A percentile compares a stretch with the other conserved stretches of the same genome.
Evolutionary conservation across 352 stramenopile species (phyloP).

Genomic region (Bremia lactucae): DNA sequence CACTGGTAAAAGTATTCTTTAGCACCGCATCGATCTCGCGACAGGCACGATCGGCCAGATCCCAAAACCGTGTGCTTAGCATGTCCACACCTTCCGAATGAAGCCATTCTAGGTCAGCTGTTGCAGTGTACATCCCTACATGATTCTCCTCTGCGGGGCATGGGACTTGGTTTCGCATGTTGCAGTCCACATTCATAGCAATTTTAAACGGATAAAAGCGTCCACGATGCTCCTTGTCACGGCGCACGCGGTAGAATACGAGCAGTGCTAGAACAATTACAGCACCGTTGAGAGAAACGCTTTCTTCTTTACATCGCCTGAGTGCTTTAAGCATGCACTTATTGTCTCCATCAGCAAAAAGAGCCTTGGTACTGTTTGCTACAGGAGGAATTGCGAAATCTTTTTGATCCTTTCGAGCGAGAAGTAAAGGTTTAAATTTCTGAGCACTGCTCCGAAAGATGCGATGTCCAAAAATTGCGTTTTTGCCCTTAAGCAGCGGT

Average conservation of each 20-base stretch:
- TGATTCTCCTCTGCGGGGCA: conserved; percentile 19
- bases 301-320: conserved; percentile 25
- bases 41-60: conserved; percentile 23
- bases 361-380: conserved; percentile 22
- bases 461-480: conserved; percentile 12
- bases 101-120: conserved; percentile 13
- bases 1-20: conserved; percentile 22
- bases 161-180: conserved; percentile 35
- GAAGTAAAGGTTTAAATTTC: conserved; percentile 20
- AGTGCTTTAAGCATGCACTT: conserved; percentile 25
- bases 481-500: conserved; percentile 16
- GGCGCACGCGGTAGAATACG: conserved; percentile 19
- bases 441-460: conserved; percentile 15
- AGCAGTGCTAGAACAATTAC: conserved; percentile 22
- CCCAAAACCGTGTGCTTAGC: conserved; percentile 31
- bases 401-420: conserved; percentile 14
- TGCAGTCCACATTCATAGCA: conserved; percentile 23
- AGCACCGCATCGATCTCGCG: conserved; percentile 14
- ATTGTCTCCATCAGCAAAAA: conserved; percentile 28
- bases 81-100: conserved; percentile 33
- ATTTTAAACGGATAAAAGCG: conserved; percentile 34
- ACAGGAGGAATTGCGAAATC: conserved; percentile 21
- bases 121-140: conserved; percentile 30
- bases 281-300: conserved; percentile 26
- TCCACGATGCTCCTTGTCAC: conserved; percentile 2